phyloP scores from a whole-genome alignment of 2,329 filamentous ascomycete genomes.

The Penicillium crustosum region DNA sequence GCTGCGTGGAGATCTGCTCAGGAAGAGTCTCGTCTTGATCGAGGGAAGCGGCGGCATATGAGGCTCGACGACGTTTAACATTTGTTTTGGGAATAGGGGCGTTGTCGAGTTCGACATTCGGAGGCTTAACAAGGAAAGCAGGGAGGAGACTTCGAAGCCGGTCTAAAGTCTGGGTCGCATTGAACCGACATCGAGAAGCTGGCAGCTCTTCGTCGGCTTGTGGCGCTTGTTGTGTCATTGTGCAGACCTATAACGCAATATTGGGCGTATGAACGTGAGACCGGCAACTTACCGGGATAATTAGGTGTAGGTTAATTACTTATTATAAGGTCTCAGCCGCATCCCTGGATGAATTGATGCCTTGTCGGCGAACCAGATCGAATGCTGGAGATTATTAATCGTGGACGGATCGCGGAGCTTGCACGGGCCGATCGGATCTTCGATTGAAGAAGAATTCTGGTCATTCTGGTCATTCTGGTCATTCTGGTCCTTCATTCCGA shows the following conservation, averaged over 20 bases:
- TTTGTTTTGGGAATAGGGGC: slow-evolving; percentile 18
- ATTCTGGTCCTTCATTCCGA: not conserved
- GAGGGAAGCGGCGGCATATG: slow-evolving; percentile 13
- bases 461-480: not conserved
- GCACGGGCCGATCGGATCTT: not conserved
- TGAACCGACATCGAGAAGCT: slow-evolving; percentile 13
- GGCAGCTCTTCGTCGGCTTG: slow-evolving; percentile 2
- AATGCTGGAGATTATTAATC: slow-evolving; percentile 24
- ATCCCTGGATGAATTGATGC: slow-evolving; percentile 7
- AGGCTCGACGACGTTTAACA: slow-evolving; percentile 17
- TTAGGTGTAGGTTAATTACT: slow-evolving; percentile 10
- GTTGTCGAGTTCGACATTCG: slow-evolving; percentile 1
- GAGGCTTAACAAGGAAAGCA: not conserved
- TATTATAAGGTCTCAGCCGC: slow-evolving; percentile 2
- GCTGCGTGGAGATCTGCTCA: slow-evolving; percentile 20
- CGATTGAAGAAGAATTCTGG: not conserved
- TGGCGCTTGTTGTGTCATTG: slow-evolving; percentile 9
- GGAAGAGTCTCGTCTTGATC: slow-evolving; percentile 21
- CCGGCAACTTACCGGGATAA: not conserved
- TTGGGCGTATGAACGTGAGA: not conserved
- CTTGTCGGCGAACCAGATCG: slow-evolving; percentile 10
- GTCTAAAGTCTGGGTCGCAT: slow-evolving; percentile 16
- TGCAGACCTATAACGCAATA: slow-evolving; percentile 2
- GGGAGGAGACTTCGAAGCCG: slow-evolving; percentile 15
- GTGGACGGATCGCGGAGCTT: slow-evolving; percentile 5